phyloP scores from a whole-genome alignment of 768 basidiomycete species.

The Psilocybe subaeruginosa region DNA sequence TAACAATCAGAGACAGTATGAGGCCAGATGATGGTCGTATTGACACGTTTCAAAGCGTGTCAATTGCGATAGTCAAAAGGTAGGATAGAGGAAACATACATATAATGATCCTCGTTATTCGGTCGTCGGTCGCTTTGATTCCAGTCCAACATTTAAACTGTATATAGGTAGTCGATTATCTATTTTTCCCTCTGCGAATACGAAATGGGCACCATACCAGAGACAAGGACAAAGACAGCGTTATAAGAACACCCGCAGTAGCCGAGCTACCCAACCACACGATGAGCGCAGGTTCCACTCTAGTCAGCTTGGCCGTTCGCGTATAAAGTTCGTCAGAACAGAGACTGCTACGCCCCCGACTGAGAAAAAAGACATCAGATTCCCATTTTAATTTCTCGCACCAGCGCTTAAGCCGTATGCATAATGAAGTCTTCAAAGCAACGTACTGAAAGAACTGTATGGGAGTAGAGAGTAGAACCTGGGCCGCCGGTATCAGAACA shows the following conservation, averaged over 20 bases:
- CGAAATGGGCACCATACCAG: constrained; percentile 34
- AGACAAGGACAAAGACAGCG: constrained; percentile 40
- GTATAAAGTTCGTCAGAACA: not conserved
- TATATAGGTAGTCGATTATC: not conserved
- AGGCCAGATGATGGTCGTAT: too few relatives aligned
- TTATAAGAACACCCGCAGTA: constrained; percentile 50
- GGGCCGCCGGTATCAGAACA: not conserved
- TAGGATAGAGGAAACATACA: constrained; percentile 19
- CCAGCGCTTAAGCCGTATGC: too few relatives aligned
- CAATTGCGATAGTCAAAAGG: not conserved
- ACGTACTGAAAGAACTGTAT: constrained; percentile 34
- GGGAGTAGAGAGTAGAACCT: constrained; percentile 43
- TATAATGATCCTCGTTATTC: constrained; percentile 34
- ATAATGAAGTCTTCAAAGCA: too few relatives aligned
- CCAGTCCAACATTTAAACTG: constrained; percentile 41
- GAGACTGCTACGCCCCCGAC: constrained; percentile 7
- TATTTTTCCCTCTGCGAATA: not conserved
- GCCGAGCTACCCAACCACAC: constrained; percentile 50
- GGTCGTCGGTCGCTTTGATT: constrained; percentile 36
- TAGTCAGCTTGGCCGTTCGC: constrained; percentile 1
- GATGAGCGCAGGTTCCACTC: constrained; percentile 27
- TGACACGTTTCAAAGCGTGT: not conserved
- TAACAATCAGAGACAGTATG: too few relatives aligned
- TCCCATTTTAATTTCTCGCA: too few relatives aligned
- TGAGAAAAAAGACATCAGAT: not conserved